Percentiles rank a stretch among this genome's conserved stretches.
Conservation (phyloP, 2,329 filamentous ascomycete species). For the Trichoderma gracile region DNA sequence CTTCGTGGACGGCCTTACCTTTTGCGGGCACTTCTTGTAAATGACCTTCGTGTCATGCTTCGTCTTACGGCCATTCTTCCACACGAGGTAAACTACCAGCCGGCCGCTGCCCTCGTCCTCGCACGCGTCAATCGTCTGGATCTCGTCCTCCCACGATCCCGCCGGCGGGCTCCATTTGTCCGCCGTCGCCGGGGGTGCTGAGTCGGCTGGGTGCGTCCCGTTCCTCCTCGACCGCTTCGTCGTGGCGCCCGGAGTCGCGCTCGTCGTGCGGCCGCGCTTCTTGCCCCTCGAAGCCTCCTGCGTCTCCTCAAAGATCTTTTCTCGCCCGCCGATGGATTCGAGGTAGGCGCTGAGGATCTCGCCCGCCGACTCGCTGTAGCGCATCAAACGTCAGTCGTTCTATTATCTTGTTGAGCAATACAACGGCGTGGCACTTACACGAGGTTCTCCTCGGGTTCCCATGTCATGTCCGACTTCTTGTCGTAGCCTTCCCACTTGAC, state of each 20-base stretch:
- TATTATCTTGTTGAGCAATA: neutral
- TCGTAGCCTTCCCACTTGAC: slow-evolving; percentile 84
- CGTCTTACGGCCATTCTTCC: slow-evolving; percentile 73
- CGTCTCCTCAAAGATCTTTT: slow-evolving; percentile 54
- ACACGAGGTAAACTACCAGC: slow-evolving; percentile 69
- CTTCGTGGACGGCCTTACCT: too few relatives aligned
- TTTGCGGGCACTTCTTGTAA: slow-evolving; percentile 77
- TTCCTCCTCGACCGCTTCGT: slow-evolving; percentile 51
- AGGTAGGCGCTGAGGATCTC: slow-evolving; percentile 67
- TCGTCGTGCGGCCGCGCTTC: slow-evolving; percentile 57
- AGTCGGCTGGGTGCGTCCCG: slow-evolving; percentile 51
- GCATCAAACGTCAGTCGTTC: neutral
- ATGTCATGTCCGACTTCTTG: slow-evolving; percentile 68
- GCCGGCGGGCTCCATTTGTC: slow-evolving; percentile 65
- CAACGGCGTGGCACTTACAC: slow-evolving; percentile 30
- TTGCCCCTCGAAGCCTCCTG: slow-evolving; percentile 53
- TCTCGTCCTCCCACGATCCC: slow-evolving; percentile 75
- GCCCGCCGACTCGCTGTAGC: slow-evolving; percentile 52
- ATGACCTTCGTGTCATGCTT: slow-evolving; percentile 68
- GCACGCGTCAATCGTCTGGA: slow-evolving; percentile 70
- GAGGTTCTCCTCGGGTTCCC: slow-evolving; percentile 73
- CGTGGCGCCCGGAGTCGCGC: slow-evolving; percentile 40
- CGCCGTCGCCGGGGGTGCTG: slow-evolving; percentile 50
- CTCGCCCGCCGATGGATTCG: slow-evolving; percentile 61
- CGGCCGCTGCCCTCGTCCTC: slow-evolving; percentile 62